Evolutionary conservation across 2,329 filamentous ascomycete species (phyloP).

Genomic region (Anisogramma anomala): DNA sequence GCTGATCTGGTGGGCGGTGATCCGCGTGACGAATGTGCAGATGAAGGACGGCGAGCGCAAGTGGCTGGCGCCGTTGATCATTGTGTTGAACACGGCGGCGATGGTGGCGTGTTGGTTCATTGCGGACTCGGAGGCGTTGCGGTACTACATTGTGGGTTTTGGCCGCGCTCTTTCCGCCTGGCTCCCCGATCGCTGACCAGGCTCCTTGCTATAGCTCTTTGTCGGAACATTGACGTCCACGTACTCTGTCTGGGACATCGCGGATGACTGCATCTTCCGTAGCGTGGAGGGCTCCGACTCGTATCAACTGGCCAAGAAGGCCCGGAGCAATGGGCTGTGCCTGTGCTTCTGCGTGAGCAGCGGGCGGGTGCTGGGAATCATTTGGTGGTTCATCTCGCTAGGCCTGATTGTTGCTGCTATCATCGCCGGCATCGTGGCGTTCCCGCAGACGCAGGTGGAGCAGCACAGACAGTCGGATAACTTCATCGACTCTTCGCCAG

Average conservation of each 20-base stretch:
- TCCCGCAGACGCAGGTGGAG: slow-evolving; percentile 56
- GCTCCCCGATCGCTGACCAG: background rate
- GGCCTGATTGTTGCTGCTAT: slow-evolving; percentile 62
- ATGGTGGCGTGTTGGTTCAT: slow-evolving; percentile 72
- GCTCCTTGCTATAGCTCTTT: slow-evolving; percentile 44
- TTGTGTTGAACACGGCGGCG: slow-evolving; percentile 58
- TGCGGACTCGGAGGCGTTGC: slow-evolving; percentile 58
- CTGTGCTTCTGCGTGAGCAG: slow-evolving; percentile 7
- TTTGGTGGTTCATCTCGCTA: slow-evolving; percentile 65
- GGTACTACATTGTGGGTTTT: slow-evolving; percentile 52
- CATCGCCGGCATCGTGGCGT: slow-evolving; percentile 64
- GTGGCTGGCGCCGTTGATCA: slow-evolving; percentile 63
- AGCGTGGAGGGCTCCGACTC: slow-evolving; percentile 74
- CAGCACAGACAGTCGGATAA: slow-evolving; percentile 57
- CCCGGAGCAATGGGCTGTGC: slow-evolving; percentile 68
- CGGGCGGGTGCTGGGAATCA: slow-evolving; percentile 49
- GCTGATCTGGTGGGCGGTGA: slow-evolving; percentile 59
- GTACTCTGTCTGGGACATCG: slow-evolving; percentile 78
- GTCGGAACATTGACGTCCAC: slow-evolving; percentile 73
- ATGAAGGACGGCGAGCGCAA: slow-evolving; percentile 46
- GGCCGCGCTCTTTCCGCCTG: background rate
- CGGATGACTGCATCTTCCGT: slow-evolving; percentile 67
- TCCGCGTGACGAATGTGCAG: slow-evolving; percentile 1
- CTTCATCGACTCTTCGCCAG: slow-evolving; percentile 35
- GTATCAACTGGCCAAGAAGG: slow-evolving; percentile 65